Conservation (phyloP, 768 basidiomycete species). For the Lanmaoa pseudosensibilis region DNA sequence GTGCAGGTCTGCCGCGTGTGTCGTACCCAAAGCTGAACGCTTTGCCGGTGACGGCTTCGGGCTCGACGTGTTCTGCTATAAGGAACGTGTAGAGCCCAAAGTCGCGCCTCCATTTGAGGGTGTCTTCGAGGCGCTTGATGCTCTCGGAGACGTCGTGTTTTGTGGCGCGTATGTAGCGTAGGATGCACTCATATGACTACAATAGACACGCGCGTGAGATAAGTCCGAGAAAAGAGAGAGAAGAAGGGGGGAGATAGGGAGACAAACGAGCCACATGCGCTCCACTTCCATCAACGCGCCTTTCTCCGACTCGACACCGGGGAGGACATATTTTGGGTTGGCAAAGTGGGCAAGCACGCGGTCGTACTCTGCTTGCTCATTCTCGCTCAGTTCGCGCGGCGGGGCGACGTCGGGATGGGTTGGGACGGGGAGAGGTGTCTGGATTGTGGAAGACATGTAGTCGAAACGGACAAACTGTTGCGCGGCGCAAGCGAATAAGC, state of each 20-base stretch:
- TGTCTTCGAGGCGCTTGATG: slow-evolving; percentile 67
- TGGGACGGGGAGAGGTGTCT: slow-evolving; percentile 27
- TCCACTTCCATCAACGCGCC: slow-evolving; percentile 60
- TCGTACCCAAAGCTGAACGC: slow-evolving; percentile 78
- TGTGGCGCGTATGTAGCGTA: slow-evolving; percentile 75
- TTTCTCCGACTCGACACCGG: slow-evolving; percentile 42
- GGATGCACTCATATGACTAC: slow-evolving; percentile 68
- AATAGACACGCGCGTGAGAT: background rate
- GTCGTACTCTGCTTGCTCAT: slow-evolving; percentile 50
- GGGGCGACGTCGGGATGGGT: slow-evolving; percentile 31
- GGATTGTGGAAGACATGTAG: slow-evolving; percentile 15
- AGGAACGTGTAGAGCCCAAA: slow-evolving; percentile 68
- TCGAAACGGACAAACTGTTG: background rate
- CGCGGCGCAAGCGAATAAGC: background rate
- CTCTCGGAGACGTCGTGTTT: slow-evolving; percentile 67
- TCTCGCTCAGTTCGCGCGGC: slow-evolving; percentile 39
- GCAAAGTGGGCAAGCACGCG: slow-evolving; percentile 62
- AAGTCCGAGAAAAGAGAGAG: background rate
- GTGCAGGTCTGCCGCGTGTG: slow-evolving; percentile 56
- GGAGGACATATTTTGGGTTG: slow-evolving; percentile 49
- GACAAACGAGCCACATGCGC: slow-evolving; percentile 71
- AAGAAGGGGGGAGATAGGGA: no score
- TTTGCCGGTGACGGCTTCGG: slow-evolving; percentile 84
- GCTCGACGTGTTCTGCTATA: slow-evolving; percentile 63
- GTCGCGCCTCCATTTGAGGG: slow-evolving; percentile 78